Evolutionary conservation across 352 stramenopile species (phyloP), one percentile per base, ranked within the genome.

Genomic region (Phytophthora citrophthora): DNA sequence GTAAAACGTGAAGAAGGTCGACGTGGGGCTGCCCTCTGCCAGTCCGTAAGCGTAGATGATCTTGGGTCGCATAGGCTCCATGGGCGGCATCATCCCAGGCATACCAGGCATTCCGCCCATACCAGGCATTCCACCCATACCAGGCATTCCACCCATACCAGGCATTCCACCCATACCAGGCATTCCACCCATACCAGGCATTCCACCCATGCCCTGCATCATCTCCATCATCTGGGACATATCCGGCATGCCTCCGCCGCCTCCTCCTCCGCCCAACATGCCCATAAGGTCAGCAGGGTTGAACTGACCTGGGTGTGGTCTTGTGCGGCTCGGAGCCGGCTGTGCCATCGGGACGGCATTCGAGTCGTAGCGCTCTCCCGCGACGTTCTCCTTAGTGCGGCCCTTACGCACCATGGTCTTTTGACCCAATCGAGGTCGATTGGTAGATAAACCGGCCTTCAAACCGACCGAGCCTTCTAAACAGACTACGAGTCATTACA

Each of bases 321-420:
- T 75, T 53, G 55, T 66, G 13, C 72, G 64, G 15, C 54, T 76
- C 29, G 54, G 46, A 16, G 56, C 50, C n/a, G 58, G 60, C 43
- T 63, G 62, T 12, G 63, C 43, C 10, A 92, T 16, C 10, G 66
- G 70, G 32, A 91, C 24, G 15, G 87, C 87, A 62, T 95, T 95
- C 47, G 87, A 83, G 80, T 95, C 84, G 67, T 95, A 95, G 44
- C 77, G 74, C 80, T 95, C 87, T 56, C 87, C 87, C 4, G 87
- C 77, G 56, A 93, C 79, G 55, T 91, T 95, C 12, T 88, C 72
- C 76, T 94, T 93, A 11, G 36, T 26, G 20, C 84, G 76, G 49
- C 87, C 84, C 68, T 90, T 90, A 39, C 82, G 86, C 55, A 75
- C 64, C 76, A 85, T 85, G 3, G n/a, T n/a, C n/a, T n/a, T n/a